Conservation (phyloP, 805 yeast genomes). For the Starmerella cellae region DNA sequence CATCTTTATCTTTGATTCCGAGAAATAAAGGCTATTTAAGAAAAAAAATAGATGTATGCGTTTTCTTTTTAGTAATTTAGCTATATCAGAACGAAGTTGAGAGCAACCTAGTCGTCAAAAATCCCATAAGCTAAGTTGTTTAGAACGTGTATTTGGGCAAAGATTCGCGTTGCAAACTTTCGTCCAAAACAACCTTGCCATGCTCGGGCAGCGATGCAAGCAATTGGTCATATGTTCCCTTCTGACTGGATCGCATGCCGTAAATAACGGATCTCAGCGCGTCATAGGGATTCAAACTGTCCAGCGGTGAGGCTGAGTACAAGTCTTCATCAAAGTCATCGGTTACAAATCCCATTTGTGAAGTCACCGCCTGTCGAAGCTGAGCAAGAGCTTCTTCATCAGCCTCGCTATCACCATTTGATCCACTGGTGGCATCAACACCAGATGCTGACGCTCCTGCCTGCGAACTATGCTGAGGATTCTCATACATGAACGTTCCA, state of each 20-base stretch:
- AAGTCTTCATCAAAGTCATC: constrained; percentile 78
- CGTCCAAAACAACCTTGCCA: constrained; percentile 28
- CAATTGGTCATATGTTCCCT: constrained; percentile 37
- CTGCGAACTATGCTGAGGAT: constrained; percentile 2
- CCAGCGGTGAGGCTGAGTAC: constrained; percentile 64
- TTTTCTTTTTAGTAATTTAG: no score
- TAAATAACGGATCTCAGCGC: constrained; percentile 46
- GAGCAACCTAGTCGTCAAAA: no score
- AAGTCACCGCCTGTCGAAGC: neutral
- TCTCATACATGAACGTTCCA: constrained; percentile 14
- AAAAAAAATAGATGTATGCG: no score
- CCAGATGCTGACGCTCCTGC: neutral
- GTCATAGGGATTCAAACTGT: constrained; percentile 55
- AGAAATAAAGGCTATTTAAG: no score
- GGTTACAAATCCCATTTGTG: constrained; percentile 28
- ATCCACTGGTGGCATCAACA: neutral
- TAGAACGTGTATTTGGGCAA: constrained; percentile 14
- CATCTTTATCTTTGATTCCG: neutral
- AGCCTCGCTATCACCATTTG: constrained; percentile 11
- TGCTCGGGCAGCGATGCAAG: constrained; percentile 32
- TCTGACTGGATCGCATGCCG: constrained; percentile 37
- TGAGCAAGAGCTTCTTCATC: constrained; percentile 20
- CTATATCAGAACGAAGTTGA: no score
- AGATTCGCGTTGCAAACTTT: constrained; percentile 20
- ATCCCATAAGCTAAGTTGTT: no score